These are phyloP conservation scores for Metrosideros polymorpha DNA, from an alignment of 441 rosid genomes.

Conservation along the genomic window DNA sequence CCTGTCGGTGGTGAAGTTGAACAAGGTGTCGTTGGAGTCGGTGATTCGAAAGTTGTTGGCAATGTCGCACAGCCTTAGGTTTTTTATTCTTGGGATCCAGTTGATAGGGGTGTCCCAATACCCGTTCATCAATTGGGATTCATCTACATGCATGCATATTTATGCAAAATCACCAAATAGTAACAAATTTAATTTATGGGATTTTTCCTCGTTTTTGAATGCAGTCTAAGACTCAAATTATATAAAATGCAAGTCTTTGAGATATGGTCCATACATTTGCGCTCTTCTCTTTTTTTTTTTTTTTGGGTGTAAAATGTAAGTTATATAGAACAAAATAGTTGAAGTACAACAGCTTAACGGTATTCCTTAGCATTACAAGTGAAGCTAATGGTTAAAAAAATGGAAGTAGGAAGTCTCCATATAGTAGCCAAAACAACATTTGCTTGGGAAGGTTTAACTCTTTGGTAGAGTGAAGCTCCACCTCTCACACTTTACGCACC, in stretches of 20 bases:
- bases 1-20: fast-evolving
- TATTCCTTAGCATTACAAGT: too few relatives aligned
- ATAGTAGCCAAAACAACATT: too few relatives aligned
- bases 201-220: not conserved
- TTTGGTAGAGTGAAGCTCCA: too few relatives aligned
- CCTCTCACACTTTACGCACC: too few relatives aligned
- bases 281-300: too few relatives aligned
- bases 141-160: not conserved
- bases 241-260: not conserved
- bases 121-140: not conserved
- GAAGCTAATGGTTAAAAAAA: too few relatives aligned
- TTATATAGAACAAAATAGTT: too few relatives aligned
- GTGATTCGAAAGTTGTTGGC: not conserved
- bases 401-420: too few relatives aligned
- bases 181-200: not conserved
- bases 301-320: too few relatives aligned
- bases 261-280: not conserved
- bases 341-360: too few relatives aligned
- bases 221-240: not conserved
- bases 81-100: not conserved
- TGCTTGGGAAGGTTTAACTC: too few relatives aligned
- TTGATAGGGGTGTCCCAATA: not conserved
- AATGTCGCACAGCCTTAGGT: not conserved
- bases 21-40: not conserved
- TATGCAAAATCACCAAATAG: not conserved